Base-by-base conservation (phyloP, 2,329 filamentous ascomycete genomes). In the Claviceps spartinae region DNA sequence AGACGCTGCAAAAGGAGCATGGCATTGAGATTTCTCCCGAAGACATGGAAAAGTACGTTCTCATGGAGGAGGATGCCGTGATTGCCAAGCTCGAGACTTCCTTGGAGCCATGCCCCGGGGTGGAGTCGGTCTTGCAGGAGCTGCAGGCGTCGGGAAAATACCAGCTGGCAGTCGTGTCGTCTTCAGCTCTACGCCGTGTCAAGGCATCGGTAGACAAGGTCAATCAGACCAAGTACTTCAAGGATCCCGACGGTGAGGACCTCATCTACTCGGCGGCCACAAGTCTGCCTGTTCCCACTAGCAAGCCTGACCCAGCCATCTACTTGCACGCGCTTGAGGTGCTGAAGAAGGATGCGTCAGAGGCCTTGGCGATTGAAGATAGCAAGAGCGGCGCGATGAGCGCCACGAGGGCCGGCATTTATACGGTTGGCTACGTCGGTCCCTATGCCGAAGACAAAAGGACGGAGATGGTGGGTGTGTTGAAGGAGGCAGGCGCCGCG, bases 291-390 rank as follows among this genome's bases (percentile, higher is more conserved):
- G 80, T 74, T 63, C 89, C 89, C n/a, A 90, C 87, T 52, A 86
- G 82, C 68, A 95, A 95, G 78, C 89, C 89, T 16, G 86, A 95
- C 69, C 89, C 90, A 18, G 86, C 87, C 59, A 85, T 95, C 69
- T 95, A 95, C 73, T 70, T 88, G 57, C 78, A 84, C 66, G 86
- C 89, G 22, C 79, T 89, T 64, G 71, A 88, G 69, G 72, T 79
- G 64, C 76, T 94, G 49, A 84, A 83, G 55, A 85, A 85, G 69
- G 79, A 77, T 61, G 73, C 87, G 1, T 72, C 73, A 47, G 83
- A 94, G 74, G 82, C 79, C 58, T 76, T 95, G 36, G 86, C 89
- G 24, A 79, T 95, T 54, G 89, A 95, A 75, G 89, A 95, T 73
- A 88, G 83, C 75, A 88, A 86, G 77, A 88, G 83, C 60, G 89